These are phyloP conservation scores for Begonia fuchsioides DNA, from an alignment of 306 rosid genomes.

Conservation along the genomic window DNA sequence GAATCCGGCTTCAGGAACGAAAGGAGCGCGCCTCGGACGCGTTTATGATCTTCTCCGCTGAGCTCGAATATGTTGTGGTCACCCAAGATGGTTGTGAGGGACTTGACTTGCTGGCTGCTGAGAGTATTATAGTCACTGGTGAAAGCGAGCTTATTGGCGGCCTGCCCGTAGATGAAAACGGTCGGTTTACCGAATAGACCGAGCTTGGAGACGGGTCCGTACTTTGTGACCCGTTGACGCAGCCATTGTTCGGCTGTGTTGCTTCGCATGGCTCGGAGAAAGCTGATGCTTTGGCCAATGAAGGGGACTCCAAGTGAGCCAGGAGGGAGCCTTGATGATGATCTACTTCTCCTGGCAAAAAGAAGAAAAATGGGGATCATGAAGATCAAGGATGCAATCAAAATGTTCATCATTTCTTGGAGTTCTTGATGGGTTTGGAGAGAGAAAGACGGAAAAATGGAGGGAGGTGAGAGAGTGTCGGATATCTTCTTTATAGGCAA, in stretches of 20 bases:
- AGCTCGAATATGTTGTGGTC: slow-evolving; percentile 37
- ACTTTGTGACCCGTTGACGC: slow-evolving; percentile 31
- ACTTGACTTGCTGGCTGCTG: slow-evolving; percentile 30
- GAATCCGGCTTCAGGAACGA: slow-evolving; percentile 70
- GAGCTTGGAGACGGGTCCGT: slow-evolving; percentile 62
- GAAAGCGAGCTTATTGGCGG: slow-evolving; percentile 58
- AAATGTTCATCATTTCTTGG: slow-evolving; percentile 17
- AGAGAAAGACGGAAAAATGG: neutral
- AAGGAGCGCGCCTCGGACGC: slow-evolving; percentile 46
- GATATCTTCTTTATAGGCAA: too few relatives aligned
- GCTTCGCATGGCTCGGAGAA: slow-evolving; percentile 41
- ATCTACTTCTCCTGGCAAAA: slow-evolving; percentile 22
- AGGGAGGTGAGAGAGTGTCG: neutral
- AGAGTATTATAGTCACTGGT: slow-evolving; percentile 4
- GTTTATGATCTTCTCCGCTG: slow-evolving; percentile 42
- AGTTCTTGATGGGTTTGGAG: neutral
- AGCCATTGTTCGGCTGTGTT: slow-evolving; percentile 62
- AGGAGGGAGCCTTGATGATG: slow-evolving; percentile 43
- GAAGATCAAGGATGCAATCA: slow-evolving; percentile 17
- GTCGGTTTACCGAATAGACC: slow-evolving; percentile 62
- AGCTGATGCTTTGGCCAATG: slow-evolving; percentile 48
- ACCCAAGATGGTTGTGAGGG: slow-evolving; percentile 35
- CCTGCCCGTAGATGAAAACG: slow-evolving; percentile 50
- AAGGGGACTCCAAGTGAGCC: slow-evolving; percentile 64
- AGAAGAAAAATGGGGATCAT: slow-evolving; percentile 29